Conservation (phyloP, 2,329 filamentous ascomycete genomes). For the Aspergillus sp. region DNA sequence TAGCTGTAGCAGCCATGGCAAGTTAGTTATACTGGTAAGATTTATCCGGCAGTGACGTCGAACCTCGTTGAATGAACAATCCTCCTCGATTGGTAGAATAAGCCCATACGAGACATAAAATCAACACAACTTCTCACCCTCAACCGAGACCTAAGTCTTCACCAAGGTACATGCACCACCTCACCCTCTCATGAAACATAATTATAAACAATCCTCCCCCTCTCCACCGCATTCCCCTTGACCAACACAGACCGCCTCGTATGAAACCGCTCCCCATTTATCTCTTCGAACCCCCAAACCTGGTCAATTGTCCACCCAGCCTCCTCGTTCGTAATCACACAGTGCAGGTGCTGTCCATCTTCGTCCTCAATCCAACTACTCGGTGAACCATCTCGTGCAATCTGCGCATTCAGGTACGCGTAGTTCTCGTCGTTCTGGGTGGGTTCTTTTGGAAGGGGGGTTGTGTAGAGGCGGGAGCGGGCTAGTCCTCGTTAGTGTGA, state of each 20-base stretch:
- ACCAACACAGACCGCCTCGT: not conserved
- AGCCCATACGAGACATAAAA: too few relatives aligned
- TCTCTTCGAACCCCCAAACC: conserved; percentile 2
- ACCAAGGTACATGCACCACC: too few relatives aligned
- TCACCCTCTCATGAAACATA: not conserved
- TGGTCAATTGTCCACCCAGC: not conserved
- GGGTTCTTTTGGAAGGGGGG: not conserved
- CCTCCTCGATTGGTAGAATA: too few relatives aligned
- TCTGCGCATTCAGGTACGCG: not conserved
- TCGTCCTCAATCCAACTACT: not conserved
- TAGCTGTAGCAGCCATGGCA: too few relatives aligned
- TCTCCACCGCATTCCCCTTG: not conserved
- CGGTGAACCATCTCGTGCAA: not conserved
- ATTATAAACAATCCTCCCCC: not conserved
- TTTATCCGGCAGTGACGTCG: too few relatives aligned
- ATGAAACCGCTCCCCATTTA: not conserved
- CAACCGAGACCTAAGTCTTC: too few relatives aligned
- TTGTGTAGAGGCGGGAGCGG: not conserved
- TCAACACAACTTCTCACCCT: too few relatives aligned
- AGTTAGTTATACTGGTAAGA: too few relatives aligned
- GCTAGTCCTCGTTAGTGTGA: not conserved
- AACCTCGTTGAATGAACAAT: too few relatives aligned
- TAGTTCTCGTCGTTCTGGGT: not conserved
- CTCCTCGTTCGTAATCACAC: not conserved
- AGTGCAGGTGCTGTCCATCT: not conserved